Percentiles rank a stretch among this genome's conserved stretches.
Evolutionary conservation across 805 yeast species (phyloP).

Genomic region (Lipomyces yamadae): DNA sequence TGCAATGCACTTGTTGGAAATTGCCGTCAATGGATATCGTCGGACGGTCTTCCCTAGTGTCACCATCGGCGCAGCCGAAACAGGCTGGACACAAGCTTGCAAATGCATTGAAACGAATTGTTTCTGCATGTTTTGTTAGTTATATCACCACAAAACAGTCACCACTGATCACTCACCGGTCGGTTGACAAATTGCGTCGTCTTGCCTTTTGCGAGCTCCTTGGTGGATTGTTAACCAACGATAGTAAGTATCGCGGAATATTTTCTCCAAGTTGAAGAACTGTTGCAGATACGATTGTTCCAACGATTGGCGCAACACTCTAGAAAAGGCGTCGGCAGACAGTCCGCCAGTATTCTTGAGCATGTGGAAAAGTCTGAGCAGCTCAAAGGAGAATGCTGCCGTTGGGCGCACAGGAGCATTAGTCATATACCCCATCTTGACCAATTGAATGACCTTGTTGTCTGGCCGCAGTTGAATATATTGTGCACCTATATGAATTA

Average conservation of each 20-base stretch:
- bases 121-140: not conserved
- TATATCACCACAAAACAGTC: not conserved
- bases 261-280: not conserved
- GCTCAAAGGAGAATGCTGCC: no score
- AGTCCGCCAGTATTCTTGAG: not conserved
- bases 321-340: not conserved
- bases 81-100: not conserved
- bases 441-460: not conserved
- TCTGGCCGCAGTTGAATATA: not conserved
- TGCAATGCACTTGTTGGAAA: not conserved
- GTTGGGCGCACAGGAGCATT: not conserved
- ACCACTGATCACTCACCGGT: not conserved
- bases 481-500: no score
- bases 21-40: not conserved
- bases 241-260: not conserved
- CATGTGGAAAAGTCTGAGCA: not conserved
- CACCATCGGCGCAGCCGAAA: not conserved
- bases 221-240: not conserved
- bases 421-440: conserved; percentile 4
- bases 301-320: not conserved
- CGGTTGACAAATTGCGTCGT: not conserved
- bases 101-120: not conserved
- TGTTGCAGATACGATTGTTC: not conserved
- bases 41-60: not conserved
- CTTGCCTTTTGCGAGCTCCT: not conserved